Evolutionary conservation across 139 green algal genomes (phyloP).

Genomic region (Monoraphidium neglectum): DNA sequence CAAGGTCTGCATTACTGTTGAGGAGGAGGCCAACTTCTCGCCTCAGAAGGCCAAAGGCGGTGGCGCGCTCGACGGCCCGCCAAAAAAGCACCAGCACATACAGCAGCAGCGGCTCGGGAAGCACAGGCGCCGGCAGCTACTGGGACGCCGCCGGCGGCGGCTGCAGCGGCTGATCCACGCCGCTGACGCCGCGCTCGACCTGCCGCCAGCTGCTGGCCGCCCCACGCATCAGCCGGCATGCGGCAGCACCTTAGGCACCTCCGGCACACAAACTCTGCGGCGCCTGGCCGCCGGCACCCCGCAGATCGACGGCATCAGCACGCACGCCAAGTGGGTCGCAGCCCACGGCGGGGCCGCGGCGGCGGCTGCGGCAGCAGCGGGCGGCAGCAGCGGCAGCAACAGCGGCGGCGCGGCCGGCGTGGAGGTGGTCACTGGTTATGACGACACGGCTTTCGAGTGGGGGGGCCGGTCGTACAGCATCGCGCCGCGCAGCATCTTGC

Average conservation of each 20-base stretch:
- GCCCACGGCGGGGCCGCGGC: no score
- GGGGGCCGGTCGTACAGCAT: background rate
- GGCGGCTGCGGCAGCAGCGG: background rate
- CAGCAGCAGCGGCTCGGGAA: slow-evolving; percentile 15
- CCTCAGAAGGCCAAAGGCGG: no score
- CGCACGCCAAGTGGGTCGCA: no score
- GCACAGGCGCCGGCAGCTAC: background rate
- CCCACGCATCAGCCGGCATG: background rate
- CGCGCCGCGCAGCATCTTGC: background rate
- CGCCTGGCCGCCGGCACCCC: background rate
- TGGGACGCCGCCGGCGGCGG: background rate
- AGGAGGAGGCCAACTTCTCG: no score
- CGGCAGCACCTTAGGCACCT: background rate
- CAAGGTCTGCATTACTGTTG: slow-evolving; percentile 26
- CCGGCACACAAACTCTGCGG: background rate
- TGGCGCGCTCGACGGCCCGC: background rate
- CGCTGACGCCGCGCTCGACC: background rate
- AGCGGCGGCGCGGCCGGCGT: slow-evolving; percentile 1
- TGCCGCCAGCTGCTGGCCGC: background rate
- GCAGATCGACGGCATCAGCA: background rate
- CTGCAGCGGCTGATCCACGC: background rate
- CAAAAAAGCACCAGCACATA: background rate
- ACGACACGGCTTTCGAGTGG: slow-evolving; percentile 5
- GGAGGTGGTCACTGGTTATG: background rate
- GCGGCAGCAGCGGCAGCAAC: slow-evolving; percentile 6